Conservation (phyloP, 2,329 filamentous ascomycete genomes). For the Ophiostoma ips region DNA sequence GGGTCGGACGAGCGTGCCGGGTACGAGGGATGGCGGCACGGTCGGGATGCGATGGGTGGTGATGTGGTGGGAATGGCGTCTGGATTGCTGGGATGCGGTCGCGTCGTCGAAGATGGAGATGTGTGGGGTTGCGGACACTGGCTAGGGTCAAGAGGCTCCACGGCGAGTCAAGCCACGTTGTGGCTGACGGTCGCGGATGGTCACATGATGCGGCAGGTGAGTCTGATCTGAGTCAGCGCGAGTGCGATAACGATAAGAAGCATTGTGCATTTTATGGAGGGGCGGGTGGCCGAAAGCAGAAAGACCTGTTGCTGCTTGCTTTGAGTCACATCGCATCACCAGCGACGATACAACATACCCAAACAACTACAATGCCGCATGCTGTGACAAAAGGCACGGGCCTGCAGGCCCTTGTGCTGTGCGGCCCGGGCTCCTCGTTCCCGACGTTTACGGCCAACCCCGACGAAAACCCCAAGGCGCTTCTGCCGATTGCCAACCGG, state of each 20-base stretch:
- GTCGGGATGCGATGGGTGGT: conserved; percentile 4
- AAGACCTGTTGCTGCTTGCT: background rate
- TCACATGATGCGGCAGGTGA: background rate
- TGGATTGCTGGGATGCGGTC: conserved; percentile 8
- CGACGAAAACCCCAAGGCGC: conserved; percentile 67
- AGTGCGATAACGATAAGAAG: conserved; percentile 4
- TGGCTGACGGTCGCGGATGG: background rate
- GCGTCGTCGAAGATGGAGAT: conserved; percentile 7
- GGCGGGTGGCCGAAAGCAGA: background rate
- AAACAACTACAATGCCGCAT: conserved; percentile 51
- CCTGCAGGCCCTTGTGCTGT: conserved; percentile 72
- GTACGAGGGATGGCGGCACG: background rate
- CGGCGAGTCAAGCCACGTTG: background rate
- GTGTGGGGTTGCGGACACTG: conserved; percentile 8
- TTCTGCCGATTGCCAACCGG: conserved; percentile 69
- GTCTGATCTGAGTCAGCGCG: too few relatives aligned
- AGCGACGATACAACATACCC: background rate
- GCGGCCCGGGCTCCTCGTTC: conserved; percentile 68
- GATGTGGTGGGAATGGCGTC: background rate
- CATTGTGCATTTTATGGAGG: background rate
- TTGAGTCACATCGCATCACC: background rate
- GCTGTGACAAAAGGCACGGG: conserved; percentile 55
- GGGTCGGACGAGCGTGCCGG: background rate
- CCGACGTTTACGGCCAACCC: conserved; percentile 71
- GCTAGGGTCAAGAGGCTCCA: background rate